Evolutionary conservation across 306 rosid genomes (phyloP).

Genomic region (Medicago arabica): DNA sequence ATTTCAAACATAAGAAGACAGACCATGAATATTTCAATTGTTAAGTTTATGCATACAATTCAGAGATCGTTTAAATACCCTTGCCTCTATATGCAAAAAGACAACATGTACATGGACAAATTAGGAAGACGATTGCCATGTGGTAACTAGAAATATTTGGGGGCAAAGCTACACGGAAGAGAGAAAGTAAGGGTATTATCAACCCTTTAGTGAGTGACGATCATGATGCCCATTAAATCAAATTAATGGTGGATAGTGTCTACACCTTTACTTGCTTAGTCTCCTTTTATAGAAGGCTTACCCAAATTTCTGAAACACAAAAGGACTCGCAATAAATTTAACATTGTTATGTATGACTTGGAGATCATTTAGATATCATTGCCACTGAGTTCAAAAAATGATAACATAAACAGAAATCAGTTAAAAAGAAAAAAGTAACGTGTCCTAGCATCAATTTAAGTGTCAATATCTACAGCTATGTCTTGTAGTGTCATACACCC

Average conservation of each 20-base stretch:
- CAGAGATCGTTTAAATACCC: conserved; percentile 17
- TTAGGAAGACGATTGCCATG: conserved; percentile 4
- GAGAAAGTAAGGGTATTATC: conserved; percentile 14
- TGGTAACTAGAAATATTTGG: conserved; percentile 12
- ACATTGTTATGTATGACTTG: conserved; percentile 21
- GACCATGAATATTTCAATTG: conserved; percentile 30
- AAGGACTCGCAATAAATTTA: conserved; percentile 32
- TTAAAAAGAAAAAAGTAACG: conserved; percentile 7
- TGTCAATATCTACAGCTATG: not conserved
- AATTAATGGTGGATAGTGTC: not conserved
- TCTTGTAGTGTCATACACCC: too few species aligned
- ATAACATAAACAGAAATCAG: conserved; percentile 24
- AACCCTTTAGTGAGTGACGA: not conserved
- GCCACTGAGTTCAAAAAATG: conserved; percentile 26
- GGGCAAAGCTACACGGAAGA: not conserved
- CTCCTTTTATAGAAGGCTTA: not conserved
- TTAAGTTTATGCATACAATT: conserved; percentile 22
- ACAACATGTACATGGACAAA: conserved; percentile 29
- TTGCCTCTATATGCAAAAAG: conserved; percentile 28
- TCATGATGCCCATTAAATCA: not conserved
- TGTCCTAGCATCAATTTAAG: conserved; percentile 19
- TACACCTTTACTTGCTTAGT: conserved; percentile 3
- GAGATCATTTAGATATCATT: conserved; percentile 32
- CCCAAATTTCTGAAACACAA: conserved; percentile 8
- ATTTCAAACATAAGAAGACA: conserved; percentile 33